These are phyloP conservation scores for Penicillium sp. DNA, from an alignment of 2,329 filamentous ascomycete genomes.

Conservation along the genomic window DNA sequence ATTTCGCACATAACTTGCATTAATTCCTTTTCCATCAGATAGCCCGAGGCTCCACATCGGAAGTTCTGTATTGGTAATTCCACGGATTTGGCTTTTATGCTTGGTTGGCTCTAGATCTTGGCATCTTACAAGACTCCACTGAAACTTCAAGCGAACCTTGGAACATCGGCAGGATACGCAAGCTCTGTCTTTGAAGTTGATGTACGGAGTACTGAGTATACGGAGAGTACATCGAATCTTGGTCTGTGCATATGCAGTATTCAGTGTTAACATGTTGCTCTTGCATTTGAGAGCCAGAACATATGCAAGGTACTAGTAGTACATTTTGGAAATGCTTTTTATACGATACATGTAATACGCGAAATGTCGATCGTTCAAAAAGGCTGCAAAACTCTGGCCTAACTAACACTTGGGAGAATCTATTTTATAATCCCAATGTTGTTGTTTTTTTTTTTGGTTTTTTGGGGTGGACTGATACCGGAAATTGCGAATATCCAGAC, in stretches of 20 bases:
- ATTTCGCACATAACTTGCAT: constrained; percentile 1
- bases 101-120: constrained; percentile 4
- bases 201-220: too few relatives aligned
- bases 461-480: constrained; percentile 1
- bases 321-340: not conserved
- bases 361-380: too few relatives aligned
- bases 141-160: constrained; percentile 7
- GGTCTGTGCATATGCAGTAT: not conserved
- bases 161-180: not conserved
- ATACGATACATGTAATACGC: not conserved
- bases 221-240: not conserved
- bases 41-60: constrained; percentile 5
- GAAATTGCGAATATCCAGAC: too few relatives aligned
- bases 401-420: not conserved
- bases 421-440: not conserved
- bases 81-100: not conserved
- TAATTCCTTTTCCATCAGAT: constrained; percentile 13
- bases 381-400: not conserved
- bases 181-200: not conserved
- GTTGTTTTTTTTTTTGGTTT: too few relatives aligned
- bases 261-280: not conserved
- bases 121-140: not conserved
- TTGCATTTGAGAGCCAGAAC: not conserved
- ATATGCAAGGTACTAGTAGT: not conserved
- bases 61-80: constrained; percentile 6